Evolutionary conservation across 495 filamentous ascomycete genomes (phyloP), one percentile per base, ranked within the genome.

Genomic region (Neurospora sp.): DNA sequence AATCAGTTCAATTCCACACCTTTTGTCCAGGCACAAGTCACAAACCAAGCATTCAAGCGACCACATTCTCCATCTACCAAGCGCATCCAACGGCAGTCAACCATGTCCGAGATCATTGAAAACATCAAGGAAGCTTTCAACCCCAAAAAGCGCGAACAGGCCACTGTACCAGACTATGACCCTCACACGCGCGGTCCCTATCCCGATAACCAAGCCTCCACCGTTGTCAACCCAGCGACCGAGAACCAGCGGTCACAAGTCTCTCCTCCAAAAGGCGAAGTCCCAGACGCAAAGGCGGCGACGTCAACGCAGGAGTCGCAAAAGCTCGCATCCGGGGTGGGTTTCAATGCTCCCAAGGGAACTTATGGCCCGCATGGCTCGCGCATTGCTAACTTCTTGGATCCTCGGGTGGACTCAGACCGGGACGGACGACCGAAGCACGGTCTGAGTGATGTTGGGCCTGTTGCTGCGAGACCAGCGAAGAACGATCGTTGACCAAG

Each of bases 321-420:
- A 3, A 75, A 71, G 61, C 3, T 45, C 38, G 73, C 69, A 16
- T 78, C 71, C 47, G 77, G 73, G 70, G 75, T 72, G 22, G 68
- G 68, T 22, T 71, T 73, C 14, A 75, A 75, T 39, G 76, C 75
- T 9, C 76, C 80, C 41, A 73, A 77, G 73, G 78, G 80, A 16
- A 81, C 80, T 18, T 81, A 82, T 69, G 83, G 80, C 42, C 79
- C 83, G 39, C 81, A 87, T 73, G 70, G 74, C 20, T 79, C 79
- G 71, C 81, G 82, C 8, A 70, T 80, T 40, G 81, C 73, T 20
- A 83, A 85, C 74, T 82, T 80, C 10, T 79, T 79, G 37, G 83
- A 83, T 74, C 81, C 82, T 16, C 79, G 81, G 75, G 74, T 83
- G 31, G 82, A 84, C 71, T 81, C 80, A 74, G 82, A 84, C 70